Evolutionary conservation across 306 rosid genomes (phyloP), one percentile per base, ranked within the genome.

Genomic region (Glycine soja): DNA sequence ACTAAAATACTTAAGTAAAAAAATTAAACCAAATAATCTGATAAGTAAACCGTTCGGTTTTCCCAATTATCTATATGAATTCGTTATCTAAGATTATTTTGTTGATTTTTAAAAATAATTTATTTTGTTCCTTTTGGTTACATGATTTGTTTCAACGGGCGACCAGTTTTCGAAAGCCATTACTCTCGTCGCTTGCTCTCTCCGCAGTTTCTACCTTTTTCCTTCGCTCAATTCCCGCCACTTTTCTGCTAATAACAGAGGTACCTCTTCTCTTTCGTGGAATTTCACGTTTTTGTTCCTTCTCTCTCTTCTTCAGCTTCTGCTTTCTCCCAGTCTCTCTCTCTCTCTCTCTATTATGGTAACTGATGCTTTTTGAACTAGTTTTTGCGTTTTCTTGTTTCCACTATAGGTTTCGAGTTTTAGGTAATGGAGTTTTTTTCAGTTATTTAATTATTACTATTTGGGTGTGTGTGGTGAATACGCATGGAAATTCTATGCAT

Each of bases 141-240:
- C 43, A 5, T 34, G 3, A 1, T 5, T 7, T 42, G 91, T 88
- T 91, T 90, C 97, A 95, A 95, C 99, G 94, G 94, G 92, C 97
- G 92, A 38, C 43, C 48, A 43, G 72, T 67, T 43, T 34, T 67
- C 72, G 4, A 43, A 67, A 67, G 52, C 53, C 51, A 40, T 67
- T 61, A 56, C 62, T 61, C 79, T 76, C 61, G 57, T 65, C 12
- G 13, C 32, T 66, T 40, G 51, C 36, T 38, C 43, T 38, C 43
- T 38, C 43, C 43, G 43, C 14, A 67, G 19, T 67, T 16, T 43
- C 34, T 40, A 42, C 63, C 43, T 86, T 85, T 88, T 90, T 75
- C 72, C 87, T 88, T 75, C 72, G 84, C 79, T 91, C 86, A 74
- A 87, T 93, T 93, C 90, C 93, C 90, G 92, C 94, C 93, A 89